Evolutionary conservation across 768 basidiomycete genomes (phyloP), one percentile per base, ranked within the genome.

Genomic region (Calocybe cyanea): DNA sequence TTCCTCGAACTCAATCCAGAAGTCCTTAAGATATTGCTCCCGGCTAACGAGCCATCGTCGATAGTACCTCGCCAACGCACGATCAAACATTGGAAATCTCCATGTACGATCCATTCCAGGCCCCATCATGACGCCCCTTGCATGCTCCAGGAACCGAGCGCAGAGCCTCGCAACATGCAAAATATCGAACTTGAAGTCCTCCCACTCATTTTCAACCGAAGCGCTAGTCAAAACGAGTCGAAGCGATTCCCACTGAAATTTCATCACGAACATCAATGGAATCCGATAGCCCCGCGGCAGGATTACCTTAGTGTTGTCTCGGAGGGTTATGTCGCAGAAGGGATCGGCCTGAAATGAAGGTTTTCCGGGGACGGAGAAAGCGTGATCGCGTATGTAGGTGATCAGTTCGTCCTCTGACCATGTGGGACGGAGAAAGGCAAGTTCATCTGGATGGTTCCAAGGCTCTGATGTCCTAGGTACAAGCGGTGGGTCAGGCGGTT

Each of bases 181-280:
- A 37, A 76, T 69, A 46, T 73, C 71, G 45, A 65, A 71, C 37
- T 64, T 68, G 46, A 66, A 67, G 23, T 64, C 59, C 0, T 63
- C 58, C 74, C 74, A 76, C 46, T 76, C 73, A 30, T 54, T 52
- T 18, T 61, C 54, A 2, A 63, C 59, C 18, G 60, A 54, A 19
- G 46, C 46, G 4, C 68, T 64, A 5, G 65, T 67, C 41, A 73
- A 48, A 9, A 74, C 70, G 21, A 76, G 63, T 44, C 63, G 51
- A 3, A 74, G 50, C 10, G 63, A 65, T 47, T 68, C 67, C 72
- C 72, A 76, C 42, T 65, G 64, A 46, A 70, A 74, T 43, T 68
- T 68, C 30, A 69, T 69, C 17, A 69, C 62, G 55, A 72, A 76
- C 63, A 76, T 64, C 14, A 76, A 54, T 0, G 74, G 72, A 14